These are phyloP conservation scores for Cryptosporidium ubiquitum DNA, from an alignment of 169 alveolate genomes.

Conservation along the genomic window DNA sequence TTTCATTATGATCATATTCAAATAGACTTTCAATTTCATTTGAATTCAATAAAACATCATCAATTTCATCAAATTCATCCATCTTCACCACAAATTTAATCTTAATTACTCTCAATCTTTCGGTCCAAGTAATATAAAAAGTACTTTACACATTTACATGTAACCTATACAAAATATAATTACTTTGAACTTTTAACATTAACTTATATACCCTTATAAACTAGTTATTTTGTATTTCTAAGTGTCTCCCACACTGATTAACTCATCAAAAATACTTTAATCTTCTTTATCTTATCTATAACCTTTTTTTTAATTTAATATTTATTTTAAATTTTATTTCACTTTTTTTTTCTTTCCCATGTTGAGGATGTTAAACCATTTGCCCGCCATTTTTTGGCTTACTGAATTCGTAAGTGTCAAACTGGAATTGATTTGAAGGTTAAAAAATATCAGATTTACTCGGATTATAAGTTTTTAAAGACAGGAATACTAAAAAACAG, in stretches of 20 bases:
- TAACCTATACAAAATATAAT: not conserved
- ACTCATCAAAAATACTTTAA: not conserved
- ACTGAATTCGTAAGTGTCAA: not conserved
- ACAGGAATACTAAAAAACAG: not conserved
- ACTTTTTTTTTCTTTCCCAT: not conserved
- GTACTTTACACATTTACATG: not conserved
- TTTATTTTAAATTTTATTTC: not conserved
- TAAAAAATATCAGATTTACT: not conserved
- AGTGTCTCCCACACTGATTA: not conserved
- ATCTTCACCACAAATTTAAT: not conserved
- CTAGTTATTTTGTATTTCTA: not conserved
- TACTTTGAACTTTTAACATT: not conserved
- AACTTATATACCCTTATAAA: not conserved
- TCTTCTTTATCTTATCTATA: not conserved
- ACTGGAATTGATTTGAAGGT: not conserved
- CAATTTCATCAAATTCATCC: slow-evolving; percentile 25
- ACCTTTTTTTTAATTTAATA: too few relatives aligned
- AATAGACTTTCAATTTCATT: slow-evolving; percentile 57
- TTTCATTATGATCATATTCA: not conserved
- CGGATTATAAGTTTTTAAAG: not conserved
- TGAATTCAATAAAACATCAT: slow-evolving; percentile 59
- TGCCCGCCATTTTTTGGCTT: slow-evolving; percentile 6
- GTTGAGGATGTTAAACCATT: not conserved
- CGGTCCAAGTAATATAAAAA: not conserved
- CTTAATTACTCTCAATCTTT: not conserved